phyloP scores from a whole-genome alignment of 1,284 basidiomycete genomes.

The Volvariella volvacea region DNA sequence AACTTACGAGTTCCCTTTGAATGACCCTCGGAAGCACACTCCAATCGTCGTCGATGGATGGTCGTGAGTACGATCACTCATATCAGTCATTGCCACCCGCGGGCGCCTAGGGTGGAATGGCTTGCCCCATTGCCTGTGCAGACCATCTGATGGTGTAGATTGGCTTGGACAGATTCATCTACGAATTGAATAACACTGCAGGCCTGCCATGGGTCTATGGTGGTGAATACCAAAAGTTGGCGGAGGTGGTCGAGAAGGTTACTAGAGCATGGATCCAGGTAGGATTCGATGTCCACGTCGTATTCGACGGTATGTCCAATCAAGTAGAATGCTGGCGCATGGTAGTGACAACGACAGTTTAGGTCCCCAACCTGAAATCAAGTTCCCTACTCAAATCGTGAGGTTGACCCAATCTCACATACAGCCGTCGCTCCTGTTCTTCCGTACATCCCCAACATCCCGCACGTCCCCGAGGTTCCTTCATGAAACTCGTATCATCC shows the following conservation, averaged over 20 bases:
- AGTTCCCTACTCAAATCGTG: conserved; percentile 64
- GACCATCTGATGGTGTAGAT: too few species aligned
- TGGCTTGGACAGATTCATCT: conserved; percentile 60
- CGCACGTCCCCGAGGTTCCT: conserved; percentile 68
- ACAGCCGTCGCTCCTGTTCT: conserved; percentile 70
- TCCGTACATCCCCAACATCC: conserved; percentile 70
- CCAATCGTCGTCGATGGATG: conserved; percentile 77
- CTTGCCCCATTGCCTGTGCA: too few species aligned
- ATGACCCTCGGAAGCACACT: conserved; percentile 13
- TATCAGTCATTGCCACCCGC: conserved; percentile 7
- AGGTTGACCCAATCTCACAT: conserved; percentile 56
- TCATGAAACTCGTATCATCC: conserved; percentile 68
- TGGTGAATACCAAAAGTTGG: conserved; percentile 71
- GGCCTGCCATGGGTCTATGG: conserved; percentile 80
- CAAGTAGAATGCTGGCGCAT: conserved; percentile 13
- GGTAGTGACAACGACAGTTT: conserved; percentile 16
- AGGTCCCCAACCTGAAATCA: conserved; percentile 71
- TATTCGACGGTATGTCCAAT: conserved; percentile 78
- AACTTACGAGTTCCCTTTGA: conserved; percentile 33
- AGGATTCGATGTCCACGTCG: conserved; percentile 75
- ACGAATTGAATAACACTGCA: conserved; percentile 57
- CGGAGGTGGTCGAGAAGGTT: conserved; percentile 41
- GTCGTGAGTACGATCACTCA: conserved; percentile 59
- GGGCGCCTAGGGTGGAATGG: too few species aligned
- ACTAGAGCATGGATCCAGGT: conserved; percentile 67